These are phyloP conservation scores for Periconia macrospinosa DNA, from an alignment of 2,329 filamentous ascomycete species.

Conservation along the genomic window DNA sequence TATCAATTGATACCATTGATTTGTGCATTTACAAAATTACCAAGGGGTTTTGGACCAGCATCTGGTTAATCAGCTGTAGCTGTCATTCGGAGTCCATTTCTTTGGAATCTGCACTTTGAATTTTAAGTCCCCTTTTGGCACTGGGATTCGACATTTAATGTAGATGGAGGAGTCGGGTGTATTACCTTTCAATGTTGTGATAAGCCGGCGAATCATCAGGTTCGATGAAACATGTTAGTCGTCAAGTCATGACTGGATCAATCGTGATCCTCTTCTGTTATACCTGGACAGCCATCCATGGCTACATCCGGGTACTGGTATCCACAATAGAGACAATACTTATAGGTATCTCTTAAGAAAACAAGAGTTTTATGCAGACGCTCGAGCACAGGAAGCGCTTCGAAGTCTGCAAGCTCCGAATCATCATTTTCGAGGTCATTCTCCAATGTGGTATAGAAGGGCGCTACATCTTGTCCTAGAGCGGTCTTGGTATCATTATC, in stretches of 20 bases:
- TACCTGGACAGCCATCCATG: conserved; percentile 88
- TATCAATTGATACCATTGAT: no score
- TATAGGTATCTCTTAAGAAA: conserved; percentile 70
- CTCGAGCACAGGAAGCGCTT: conserved; percentile 67
- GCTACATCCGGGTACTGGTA: conserved; percentile 70
- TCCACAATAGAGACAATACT: conserved; percentile 98
- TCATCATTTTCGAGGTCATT: conserved; percentile 79
- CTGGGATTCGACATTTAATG: no score
- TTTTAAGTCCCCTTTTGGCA: no score
- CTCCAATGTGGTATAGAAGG: conserved; percentile 56
- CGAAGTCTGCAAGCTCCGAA: conserved; percentile 77
- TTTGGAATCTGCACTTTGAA: no score
- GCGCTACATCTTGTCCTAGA: conserved; percentile 60
- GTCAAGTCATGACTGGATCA: conserved; percentile 40
- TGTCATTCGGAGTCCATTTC: no score
- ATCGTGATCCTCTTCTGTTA: conserved; percentile 80
- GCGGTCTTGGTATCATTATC: conserved; percentile 74
- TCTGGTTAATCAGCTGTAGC: no score
- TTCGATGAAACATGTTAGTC: not conserved
- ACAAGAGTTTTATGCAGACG: conserved; percentile 67
- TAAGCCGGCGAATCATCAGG: not conserved
- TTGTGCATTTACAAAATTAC: no score
- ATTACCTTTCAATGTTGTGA: not conserved
- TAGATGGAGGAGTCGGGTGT: not conserved
- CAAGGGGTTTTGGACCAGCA: no score